Evolutionary conservation across 306 rosid genomes (phyloP), one percentile per base, ranked within the genome.

Genomic region (Neltuma alba): DNA sequence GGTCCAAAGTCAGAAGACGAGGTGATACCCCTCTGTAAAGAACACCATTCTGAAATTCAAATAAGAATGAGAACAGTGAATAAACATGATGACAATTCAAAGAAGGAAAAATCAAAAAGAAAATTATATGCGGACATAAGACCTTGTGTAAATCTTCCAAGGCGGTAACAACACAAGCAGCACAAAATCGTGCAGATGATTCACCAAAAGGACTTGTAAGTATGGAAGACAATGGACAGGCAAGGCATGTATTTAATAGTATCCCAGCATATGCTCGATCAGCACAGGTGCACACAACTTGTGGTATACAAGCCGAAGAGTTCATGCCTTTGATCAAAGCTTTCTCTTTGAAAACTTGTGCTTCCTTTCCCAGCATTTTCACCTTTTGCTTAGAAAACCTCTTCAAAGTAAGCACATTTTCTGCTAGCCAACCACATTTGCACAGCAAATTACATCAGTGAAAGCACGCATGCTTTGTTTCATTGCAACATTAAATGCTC

Each of bases 11-110:
- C 89, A 95, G 76, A 84, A 88, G 89, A 84, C 91, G 96, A 70
- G 89, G 94, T 65, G 97, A 95, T 74, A 95, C 91, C 13, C 99
- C 99, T 91, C 99, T 83, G 89, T 90, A 93, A 82, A 95, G 97
- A 85, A 95, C 85, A 83, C 89, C 93, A 79, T 87, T 88, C 99
- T 95, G 91, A 86, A 86, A 90, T 75, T 79, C 88, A 81, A 92
- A 89, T 50, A 62, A 57, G 77, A 74, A 67, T 33, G 69, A 81
- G 25, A 66, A 83, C 41, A 52, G 10, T 58, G 28, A 40, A 65
- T 27, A 18, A 37, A 77, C 33, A 23, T 52, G 55, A 75, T 50
- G 36, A 18, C 73, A 28, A 74, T 70, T 48, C 77, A 48, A 80
- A 77, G 80, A 72, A 75, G 30, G 71, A 7, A 15, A 67, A 67